Percentiles rank a stretch among this genome's conserved stretches.
These are phyloP conservation scores for Alloascoidea hylecoeti DNA, from an alignment of 805 yeast genomes.

Conservation along the genomic window DNA sequence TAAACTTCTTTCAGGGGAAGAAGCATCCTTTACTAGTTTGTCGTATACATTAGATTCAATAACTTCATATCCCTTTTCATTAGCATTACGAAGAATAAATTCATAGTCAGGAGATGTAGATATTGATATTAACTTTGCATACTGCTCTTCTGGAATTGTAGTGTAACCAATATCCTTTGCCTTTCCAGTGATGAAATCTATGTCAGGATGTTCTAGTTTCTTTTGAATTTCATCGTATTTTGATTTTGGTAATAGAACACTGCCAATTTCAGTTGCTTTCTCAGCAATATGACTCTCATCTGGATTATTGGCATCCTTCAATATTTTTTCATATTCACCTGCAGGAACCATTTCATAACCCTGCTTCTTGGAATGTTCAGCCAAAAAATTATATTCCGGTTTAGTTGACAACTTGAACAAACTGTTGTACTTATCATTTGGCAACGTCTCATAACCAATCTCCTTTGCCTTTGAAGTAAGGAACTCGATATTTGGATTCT, in stretches of 20 bases:
- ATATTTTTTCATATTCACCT: too few species aligned
- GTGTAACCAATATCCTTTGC: constrained; percentile 4
- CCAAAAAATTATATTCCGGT: constrained; percentile 7
- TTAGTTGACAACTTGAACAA: background rate
- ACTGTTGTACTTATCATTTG: constrained; percentile 7
- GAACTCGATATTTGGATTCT: constrained; percentile 9
- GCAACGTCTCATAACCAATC: constrained; percentile 8
- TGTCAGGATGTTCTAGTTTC: constrained; percentile 1
- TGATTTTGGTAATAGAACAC: background rate
- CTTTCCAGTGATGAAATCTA: constrained; percentile 4
- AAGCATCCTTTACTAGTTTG: too few species aligned
- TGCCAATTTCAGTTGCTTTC: background rate
- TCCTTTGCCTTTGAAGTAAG: constrained; percentile 7
- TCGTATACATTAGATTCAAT: too few species aligned
- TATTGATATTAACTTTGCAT: background rate
- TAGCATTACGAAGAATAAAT: too few species aligned
- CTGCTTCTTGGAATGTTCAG: too few species aligned
- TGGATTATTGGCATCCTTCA: too few species aligned
- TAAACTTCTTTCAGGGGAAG: background rate
- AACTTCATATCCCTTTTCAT: too few species aligned
- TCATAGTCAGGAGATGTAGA: background rate
- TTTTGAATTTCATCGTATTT: background rate
- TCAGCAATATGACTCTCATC: background rate
- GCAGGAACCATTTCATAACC: too few species aligned
- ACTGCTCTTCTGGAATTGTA: background rate